Percentiles rank a stretch among this genome's conserved stretches.
These are phyloP conservation scores for Mucor irregularis DNA, from an alignment of 371 early-diverging fungal species.

Conservation along the genomic window DNA sequence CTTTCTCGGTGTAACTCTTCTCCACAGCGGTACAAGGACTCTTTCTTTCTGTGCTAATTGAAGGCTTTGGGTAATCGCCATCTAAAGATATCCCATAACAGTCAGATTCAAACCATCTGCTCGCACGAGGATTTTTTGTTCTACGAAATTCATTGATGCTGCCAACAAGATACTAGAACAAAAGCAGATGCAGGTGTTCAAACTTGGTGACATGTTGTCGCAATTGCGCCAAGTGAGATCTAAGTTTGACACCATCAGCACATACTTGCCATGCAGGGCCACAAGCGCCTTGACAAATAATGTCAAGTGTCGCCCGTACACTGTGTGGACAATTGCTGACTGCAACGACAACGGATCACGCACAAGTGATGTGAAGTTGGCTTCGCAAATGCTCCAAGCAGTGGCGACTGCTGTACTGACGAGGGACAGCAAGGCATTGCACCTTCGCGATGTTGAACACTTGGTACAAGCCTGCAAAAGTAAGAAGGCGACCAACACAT, in stretches of 20 bases:
- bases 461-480: not conserved
- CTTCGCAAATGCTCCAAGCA: not conserved
- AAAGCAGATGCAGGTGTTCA: too few species aligned
- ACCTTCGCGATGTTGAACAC: not conserved
- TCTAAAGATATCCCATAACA: too few species aligned
- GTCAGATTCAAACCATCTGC: too few species aligned
- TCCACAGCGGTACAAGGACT: too few species aligned
- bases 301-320: not conserved
- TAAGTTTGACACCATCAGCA: not conserved
- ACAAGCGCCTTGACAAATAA: not conserved
- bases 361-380: not conserved
- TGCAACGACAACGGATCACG: not conserved
- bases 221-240: not conserved
- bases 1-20: too few species aligned
- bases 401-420: not conserved
- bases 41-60: too few species aligned
- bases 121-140: too few species aligned
- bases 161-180: too few species aligned
- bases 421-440: not conserved
- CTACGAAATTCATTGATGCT: too few species aligned
- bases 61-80: too few species aligned
- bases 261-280: not conserved
- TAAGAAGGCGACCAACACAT: not conserved
- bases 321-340: not conserved
- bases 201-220: not conserved